Percentiles rank a stretch among this genome's conserved stretches.
These are phyloP conservation scores for Capsicum chinense DNA, from an alignment of 257 asterid genomes.

Conservation along the genomic window DNA sequence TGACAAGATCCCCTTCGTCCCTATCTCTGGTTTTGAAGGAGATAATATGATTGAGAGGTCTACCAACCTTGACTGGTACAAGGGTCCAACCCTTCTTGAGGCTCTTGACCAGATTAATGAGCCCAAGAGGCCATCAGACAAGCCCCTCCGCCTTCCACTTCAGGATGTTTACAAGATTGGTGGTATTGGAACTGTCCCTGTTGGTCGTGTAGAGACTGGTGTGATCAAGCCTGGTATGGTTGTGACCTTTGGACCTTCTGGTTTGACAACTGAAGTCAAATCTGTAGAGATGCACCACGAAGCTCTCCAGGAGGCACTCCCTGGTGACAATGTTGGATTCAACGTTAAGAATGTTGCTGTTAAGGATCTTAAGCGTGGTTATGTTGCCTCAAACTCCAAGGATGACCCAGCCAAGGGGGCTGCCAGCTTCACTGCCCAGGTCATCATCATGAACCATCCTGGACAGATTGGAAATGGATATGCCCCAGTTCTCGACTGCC, in stretches of 20 bases:
- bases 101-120: conserved; percentile 19
- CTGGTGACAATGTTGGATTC: conserved; percentile 81
- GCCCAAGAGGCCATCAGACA: conserved; percentile 23
- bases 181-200: conserved; percentile 82
- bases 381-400: conserved; percentile 75
- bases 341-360: conserved; percentile 83
- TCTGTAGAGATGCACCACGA: conserved; percentile 86
- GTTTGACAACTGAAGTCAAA: conserved; percentile 76
- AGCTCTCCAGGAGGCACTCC: conserved; percentile 67
- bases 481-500: conserved; percentile 71
- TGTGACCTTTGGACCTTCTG: conserved; percentile 72
- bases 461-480: conserved; percentile 74
- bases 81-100: conserved; percentile 16
- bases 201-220: conserved; percentile 56
- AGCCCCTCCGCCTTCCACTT: conserved; percentile 81
- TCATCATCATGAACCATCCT: conserved; percentile 78
- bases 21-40: conserved; percentile 6
- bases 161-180: conserved; percentile 88
- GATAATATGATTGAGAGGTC: conserved; percentile 22
- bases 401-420: conserved; percentile 80
- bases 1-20: neutral
- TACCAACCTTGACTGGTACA: conserved; percentile 16
- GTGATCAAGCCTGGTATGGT: conserved; percentile 57
- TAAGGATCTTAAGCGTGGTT: conserved; percentile 82
- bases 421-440: conserved; percentile 67